phyloP scores from a whole-genome alignment of 2,329 filamentous ascomycete genomes.

The Pseudonectria buxi region DNA sequence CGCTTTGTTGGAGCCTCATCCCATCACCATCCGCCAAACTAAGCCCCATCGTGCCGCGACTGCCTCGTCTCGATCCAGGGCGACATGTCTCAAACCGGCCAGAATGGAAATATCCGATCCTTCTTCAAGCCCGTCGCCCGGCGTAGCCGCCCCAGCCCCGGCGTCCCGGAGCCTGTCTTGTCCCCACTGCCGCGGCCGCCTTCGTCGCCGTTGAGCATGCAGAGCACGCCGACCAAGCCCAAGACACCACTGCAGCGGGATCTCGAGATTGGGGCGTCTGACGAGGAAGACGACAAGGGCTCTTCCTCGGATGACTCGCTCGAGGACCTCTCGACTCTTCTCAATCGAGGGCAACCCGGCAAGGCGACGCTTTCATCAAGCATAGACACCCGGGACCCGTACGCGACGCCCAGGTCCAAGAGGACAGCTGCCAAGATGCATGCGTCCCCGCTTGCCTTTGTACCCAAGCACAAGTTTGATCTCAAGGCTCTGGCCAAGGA shows the following conservation, averaged over 20 bases:
- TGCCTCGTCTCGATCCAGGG: background rate
- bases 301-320: slow-evolving; percentile 50
- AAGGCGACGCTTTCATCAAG: slow-evolving; percentile 10
- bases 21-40: background rate
- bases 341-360: slow-evolving; percentile 21
- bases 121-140: slow-evolving; percentile 31
- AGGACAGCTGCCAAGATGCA: slow-evolving; percentile 34
- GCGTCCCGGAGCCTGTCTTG: slow-evolving; percentile 6
- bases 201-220: slow-evolving; percentile 20
- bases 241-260: slow-evolving; percentile 35
- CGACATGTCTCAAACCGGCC: slow-evolving; percentile 18
- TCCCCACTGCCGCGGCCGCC: slow-evolving; percentile 17
- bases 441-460: slow-evolving; percentile 43
- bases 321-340: slow-evolving; percentile 37
- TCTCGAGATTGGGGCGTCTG: slow-evolving; percentile 60
- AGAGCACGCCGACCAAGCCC: slow-evolving; percentile 19
- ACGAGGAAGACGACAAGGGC: slow-evolving; percentile 60
- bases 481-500: slow-evolving; percentile 55
- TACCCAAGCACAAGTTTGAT: slow-evolving; percentile 55
- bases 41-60: no score
- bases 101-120: slow-evolving; percentile 29
- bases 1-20: slow-evolving; percentile 1
- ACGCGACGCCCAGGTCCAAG: slow-evolving; percentile 42
- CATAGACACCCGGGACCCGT: slow-evolving; percentile 14
- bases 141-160: slow-evolving; percentile 7